Evolutionary conservation across 2,329 filamentous ascomycete species (phyloP), one percentile per base, ranked within the genome.

Genomic region (Neocucurbitaria cava): DNA sequence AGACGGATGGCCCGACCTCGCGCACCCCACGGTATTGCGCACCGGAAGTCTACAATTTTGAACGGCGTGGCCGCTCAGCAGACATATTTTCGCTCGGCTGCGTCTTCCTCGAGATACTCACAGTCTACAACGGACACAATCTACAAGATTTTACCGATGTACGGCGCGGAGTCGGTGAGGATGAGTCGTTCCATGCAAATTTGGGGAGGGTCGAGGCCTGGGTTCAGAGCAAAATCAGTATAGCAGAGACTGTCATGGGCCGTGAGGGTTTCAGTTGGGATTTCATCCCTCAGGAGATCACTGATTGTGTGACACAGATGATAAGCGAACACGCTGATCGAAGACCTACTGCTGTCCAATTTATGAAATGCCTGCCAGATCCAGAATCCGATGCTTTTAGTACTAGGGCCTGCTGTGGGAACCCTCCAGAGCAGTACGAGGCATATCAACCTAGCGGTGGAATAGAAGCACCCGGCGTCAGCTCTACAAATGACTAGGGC

Each of bases 61-160:
- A 58, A 31, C n/a, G 8, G 13, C 39, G 54, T 10, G 63, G 62
- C 11, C 53, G 64, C 3, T 49, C 61, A 9, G 52, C 65, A 1
- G 64, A 69, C 2, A 47, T 65, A 1, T 64, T 66, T 31, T 64
- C 62, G 0, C 49, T 65, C 1, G 62, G 62, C 1, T 66, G 65
- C 17, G 61, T 67, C 2, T 63, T 54, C 24, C 17, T 50, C 0
- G 64, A 67, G 38, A 66, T 68, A 0, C 20, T 60, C 3, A 58
- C 47, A 20, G 47, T 58, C 1, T 13, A 46, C 10, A 20, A 15
- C 10, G 23, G 51, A 4, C n/a, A 13, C 9, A 11, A 45, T 28
- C 33, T 44, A 3, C 41, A 56, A 1, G 41, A 53, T 3, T 59
- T 61, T 21, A 28, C 40, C 1, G 45, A 57, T 5, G 56, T 40